A percentile compares a stretch with the other conserved stretches of the same genome.
Conservation (phyloP, 2,329 filamentous ascomycete species). For the Monilinia polystroma region DNA sequence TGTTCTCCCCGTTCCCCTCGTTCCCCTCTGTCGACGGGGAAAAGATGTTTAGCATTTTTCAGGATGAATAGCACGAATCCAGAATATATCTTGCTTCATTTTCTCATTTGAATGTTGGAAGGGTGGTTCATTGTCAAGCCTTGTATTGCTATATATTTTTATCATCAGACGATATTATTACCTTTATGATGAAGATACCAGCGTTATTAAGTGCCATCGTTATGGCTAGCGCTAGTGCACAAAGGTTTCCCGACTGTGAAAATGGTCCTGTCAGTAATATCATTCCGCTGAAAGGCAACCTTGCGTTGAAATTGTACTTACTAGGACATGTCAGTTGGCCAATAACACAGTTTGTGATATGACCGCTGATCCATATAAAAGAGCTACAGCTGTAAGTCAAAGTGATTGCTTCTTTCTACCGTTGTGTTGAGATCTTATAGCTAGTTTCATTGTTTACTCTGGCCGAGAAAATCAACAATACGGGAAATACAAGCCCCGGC, state of each 20-base stretch:
- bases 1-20: neutral
- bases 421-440: constrained; percentile 7
- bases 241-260: constrained; percentile 50
- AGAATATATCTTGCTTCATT: neutral
- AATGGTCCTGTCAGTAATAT: constrained; percentile 44
- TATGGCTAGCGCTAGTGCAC: constrained; percentile 3
- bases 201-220: neutral
- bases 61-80: neutral
- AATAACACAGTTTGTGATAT: constrained; percentile 40
- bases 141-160: neutral
- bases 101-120: neutral
- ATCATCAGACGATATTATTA: neutral
- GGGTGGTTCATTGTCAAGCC: neutral
- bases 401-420: neutral
- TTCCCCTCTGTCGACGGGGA: constrained; percentile 1
- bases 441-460: constrained; percentile 25
- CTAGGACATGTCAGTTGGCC: constrained; percentile 38
- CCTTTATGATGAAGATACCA: neutral
- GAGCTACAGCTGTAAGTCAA: constrained; percentile 29
- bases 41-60: neutral
- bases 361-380: constrained; percentile 22
- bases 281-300: neutral
- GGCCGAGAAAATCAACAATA: constrained; percentile 29
- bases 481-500: constrained; percentile 26
- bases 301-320: neutral